A percentile compares a stretch with the other conserved stretches of the same genome.
Evolutionary conservation across 2,329 filamentous ascomycete genomes (phyloP).

Genomic region (Ascomycota sp.): DNA sequence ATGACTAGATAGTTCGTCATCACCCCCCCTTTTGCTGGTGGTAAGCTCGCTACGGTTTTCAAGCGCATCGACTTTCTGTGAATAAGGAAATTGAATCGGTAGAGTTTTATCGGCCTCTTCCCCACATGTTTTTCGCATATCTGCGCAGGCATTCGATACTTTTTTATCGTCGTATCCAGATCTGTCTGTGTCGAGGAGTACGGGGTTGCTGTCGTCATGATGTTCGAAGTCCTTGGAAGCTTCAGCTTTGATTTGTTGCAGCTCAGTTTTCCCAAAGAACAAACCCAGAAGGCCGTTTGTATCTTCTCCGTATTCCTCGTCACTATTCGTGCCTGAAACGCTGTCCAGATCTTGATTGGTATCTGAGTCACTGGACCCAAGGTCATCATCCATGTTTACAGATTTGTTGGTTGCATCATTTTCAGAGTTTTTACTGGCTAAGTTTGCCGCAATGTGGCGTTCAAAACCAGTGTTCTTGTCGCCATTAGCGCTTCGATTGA

Average conservation of each 20-base stretch:
- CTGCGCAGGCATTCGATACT: neutral
- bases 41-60: no score
- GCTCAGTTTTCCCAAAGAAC: constrained; percentile 37
- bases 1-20: no score
- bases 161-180: neutral
- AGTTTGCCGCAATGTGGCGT: constrained; percentile 6
- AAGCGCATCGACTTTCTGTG: no score
- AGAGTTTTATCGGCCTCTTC: constrained; percentile 15
- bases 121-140: constrained; percentile 8
- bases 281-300: constrained; percentile 31
- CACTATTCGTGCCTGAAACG: constrained; percentile 19
- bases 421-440: no score
- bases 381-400: constrained; percentile 47
- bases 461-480: constrained; percentile 3
- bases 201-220: constrained; percentile 7
- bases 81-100: constrained; percentile 11
- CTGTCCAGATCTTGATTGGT: constrained; percentile 18
- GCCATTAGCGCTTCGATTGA: constrained; percentile 13
- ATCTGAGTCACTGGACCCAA: constrained; percentile 34
- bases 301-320: constrained; percentile 21
- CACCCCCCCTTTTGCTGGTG: no score
- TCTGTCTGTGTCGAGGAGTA: constrained; percentile 6
- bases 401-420: constrained; percentile 41
- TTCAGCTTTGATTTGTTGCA: constrained; percentile 29
- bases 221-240: constrained; percentile 5